Base-by-base conservation (phyloP, 176 grass and related monocot genomes). In the Rhynchospora tenuis region DNA sequence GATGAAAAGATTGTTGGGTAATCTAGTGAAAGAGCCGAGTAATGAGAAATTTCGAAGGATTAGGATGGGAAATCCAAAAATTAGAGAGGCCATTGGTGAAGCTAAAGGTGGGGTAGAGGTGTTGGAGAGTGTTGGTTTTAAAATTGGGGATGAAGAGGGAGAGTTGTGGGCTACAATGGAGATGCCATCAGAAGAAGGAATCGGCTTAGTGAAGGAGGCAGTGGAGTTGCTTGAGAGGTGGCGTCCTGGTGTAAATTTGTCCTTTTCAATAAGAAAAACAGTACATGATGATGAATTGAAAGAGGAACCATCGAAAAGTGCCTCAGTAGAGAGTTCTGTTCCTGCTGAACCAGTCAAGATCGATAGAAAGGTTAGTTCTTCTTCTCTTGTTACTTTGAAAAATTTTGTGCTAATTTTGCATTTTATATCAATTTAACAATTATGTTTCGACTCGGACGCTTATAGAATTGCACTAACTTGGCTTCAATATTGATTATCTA, bases 81-180 rank as follows among this genome's bases (percentile, higher is more conserved):
- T 99, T 85, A 93, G 90, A 89, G 96, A 99, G 76, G 91, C 96
- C 12, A 75, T 95, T 6, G 83, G 80, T 12, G 91, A 99, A 57
- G 82, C 85, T 31, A 84, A 78, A 28, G 89, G 96, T 27, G 96
- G 96, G 65, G 5, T 90, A 22, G 89, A 93, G 59, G 83, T 95
- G 68, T 84, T 99, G 50, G 93, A 99, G 88, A 84, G 86, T 17
- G 86, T 84, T 1, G 96, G 96, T 19, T 95, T 95, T 84, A 76
- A 29, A 54, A 11, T 99, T 22, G 83, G 65, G 16, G 93, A 93
- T 9, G 86, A 93, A 77, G 85, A 45, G 27, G 91, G 93, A 43
- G 96, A 95, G 89, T 59, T 88, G n/a, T 99, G 94, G 65, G 96
- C 96, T n/a, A 83, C 89, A 4, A 95, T 99, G 93, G 86, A 81